Conservation (phyloP, 306 rosid species). For the Prunus dulcis region DNA sequence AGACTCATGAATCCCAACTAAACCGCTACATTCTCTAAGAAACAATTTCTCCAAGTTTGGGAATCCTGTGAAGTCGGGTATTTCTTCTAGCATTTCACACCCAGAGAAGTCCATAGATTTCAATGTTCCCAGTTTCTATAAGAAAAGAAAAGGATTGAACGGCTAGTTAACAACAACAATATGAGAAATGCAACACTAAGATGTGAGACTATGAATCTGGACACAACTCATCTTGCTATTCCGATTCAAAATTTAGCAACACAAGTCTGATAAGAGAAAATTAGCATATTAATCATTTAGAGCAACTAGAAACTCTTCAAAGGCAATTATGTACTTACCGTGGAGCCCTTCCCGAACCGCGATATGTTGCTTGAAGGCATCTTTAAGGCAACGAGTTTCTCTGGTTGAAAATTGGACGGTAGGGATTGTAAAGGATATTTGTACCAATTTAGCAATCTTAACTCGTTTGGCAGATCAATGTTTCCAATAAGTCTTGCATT, state of each 20-base stretch:
- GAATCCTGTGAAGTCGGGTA: neutral
- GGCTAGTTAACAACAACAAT: neutral
- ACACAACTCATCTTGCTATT: too few relatives aligned
- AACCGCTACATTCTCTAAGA: too few relatives aligned
- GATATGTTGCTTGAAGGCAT: conserved; percentile 33
- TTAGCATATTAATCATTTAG: too few relatives aligned
- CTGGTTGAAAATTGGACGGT: conserved; percentile 34
- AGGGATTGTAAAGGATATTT: conserved; percentile 29
- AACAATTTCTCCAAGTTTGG: too few relatives aligned
- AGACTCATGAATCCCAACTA: too few relatives aligned
- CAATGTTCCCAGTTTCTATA: neutral
- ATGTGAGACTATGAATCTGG: too few relatives aligned
- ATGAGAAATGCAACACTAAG: neutral
- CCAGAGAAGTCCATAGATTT: conserved; percentile 2
- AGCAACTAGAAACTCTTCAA: too few relatives aligned
- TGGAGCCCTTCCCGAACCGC: conserved; percentile 5
- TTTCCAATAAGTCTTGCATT: conserved; percentile 27
- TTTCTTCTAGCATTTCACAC: neutral
- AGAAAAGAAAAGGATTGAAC: neutral
- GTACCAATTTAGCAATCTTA: conserved; percentile 41
- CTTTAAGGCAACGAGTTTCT: conserved; percentile 29
- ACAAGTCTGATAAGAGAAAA: too few relatives aligned
- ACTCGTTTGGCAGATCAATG: conserved; percentile 33
- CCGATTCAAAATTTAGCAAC: too few relatives aligned
- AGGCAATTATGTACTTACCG: neutral